phyloP scores from a whole-genome alignment of 2,329 filamentous ascomycete genomes.

The Blumeriella jaapii region DNA sequence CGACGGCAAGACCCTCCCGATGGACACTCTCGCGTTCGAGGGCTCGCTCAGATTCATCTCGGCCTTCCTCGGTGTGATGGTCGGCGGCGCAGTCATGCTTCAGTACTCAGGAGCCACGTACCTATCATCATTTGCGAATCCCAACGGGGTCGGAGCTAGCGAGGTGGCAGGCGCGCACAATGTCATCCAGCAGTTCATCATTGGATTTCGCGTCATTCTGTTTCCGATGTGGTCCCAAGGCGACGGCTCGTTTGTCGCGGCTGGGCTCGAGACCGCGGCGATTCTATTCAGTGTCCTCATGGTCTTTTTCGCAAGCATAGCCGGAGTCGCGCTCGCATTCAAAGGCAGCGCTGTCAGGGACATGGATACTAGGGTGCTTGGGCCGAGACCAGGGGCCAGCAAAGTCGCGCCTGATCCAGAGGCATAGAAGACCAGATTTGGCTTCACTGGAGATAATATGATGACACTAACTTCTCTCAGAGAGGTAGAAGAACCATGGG shows the following conservation, averaged over 20 bases:
- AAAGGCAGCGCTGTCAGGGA: conserved; percentile 8
- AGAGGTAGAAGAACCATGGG: too few relatives aligned
- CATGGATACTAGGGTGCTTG: conserved; percentile 14
- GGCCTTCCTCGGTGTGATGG: conserved; percentile 13
- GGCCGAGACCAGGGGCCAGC: too few relatives aligned
- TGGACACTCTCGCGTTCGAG: conserved; percentile 8
- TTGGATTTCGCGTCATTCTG: conserved; percentile 17
- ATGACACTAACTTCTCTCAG: too few relatives aligned
- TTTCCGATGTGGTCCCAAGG: conserved; percentile 15
- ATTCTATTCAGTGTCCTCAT: conserved; percentile 15
- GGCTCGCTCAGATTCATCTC: conserved; percentile 14
- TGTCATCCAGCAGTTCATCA: conserved; percentile 11
- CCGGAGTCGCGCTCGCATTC: conserved; percentile 11
- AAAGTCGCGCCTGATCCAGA: too few relatives aligned
- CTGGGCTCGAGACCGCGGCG: conserved; percentile 11
- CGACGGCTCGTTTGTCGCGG: conserved; percentile 5
- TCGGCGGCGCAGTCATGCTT: conserved; percentile 9
- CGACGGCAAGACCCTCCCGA: conserved; percentile 5
- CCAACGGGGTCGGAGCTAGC: background rate
- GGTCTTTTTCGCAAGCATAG: conserved; percentile 12
- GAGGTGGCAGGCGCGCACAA: conserved; percentile 6
- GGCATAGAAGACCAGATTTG: too few relatives aligned
- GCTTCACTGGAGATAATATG: too few relatives aligned
- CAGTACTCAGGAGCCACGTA: conserved; percentile 4
- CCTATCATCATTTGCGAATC: conserved; percentile 5